These are phyloP conservation scores for Skeletonema costatum DNA, from an alignment of 108 stramenopile species.

Conservation along the genomic window DNA sequence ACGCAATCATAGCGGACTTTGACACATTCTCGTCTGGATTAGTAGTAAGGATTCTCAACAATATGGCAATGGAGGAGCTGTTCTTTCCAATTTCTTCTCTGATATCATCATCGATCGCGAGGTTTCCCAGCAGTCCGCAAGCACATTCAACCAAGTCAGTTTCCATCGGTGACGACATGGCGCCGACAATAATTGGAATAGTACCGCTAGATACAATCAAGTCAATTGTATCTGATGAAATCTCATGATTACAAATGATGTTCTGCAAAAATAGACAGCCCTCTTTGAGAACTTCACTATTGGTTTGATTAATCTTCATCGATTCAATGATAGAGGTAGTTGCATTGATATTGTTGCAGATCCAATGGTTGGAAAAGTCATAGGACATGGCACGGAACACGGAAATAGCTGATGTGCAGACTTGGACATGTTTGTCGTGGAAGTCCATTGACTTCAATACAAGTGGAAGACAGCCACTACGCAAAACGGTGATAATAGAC, in stretches of 20 bases:
- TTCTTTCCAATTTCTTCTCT: constrained; percentile 10
- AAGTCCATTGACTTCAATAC: constrained; percentile 32
- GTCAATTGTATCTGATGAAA: constrained; percentile 1
- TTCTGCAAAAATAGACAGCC: constrained; percentile 40
- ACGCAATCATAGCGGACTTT: constrained; percentile 9
- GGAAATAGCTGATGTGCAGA: constrained; percentile 32
- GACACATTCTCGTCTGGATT: neutral
- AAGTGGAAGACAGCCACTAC: constrained; percentile 19
- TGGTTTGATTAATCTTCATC: constrained; percentile 30
- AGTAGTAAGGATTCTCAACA: neutral
- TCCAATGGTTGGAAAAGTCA: constrained; percentile 32
- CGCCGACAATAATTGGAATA: constrained; percentile 32
- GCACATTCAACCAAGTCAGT: constrained; percentile 15
- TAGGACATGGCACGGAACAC: constrained; percentile 44
- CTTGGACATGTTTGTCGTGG: constrained; percentile 13
- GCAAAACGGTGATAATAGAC: constrained; percentile 12
- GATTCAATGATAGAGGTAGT: constrained; percentile 24
- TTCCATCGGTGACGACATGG: neutral
- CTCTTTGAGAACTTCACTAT: constrained; percentile 24
- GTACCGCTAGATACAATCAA: neutral
- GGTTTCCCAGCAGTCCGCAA: constrained; percentile 14
- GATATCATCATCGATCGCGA: constrained; percentile 10
- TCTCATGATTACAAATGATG: constrained; percentile 27
- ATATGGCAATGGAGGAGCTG: neutral
- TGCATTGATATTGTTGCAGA: constrained; percentile 24